Base-by-base conservation (phyloP, 1,139 yeast species). In the Lodderomyces theae region DNA sequence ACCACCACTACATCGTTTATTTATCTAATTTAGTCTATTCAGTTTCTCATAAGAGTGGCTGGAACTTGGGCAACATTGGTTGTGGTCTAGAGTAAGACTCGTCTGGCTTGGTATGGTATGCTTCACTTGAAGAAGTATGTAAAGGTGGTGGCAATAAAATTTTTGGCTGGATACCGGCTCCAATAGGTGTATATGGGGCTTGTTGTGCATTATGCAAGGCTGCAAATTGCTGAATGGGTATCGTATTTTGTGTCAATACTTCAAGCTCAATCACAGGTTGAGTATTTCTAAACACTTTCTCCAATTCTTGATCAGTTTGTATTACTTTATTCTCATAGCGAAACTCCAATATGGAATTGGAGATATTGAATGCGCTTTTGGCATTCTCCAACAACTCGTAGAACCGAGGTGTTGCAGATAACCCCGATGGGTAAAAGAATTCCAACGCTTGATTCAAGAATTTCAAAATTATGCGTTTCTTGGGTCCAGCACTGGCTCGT, bases 361-460 rank as follows among this genome's bases (percentile, higher is more conserved):
- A 48, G 56, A 50, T 76, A 64, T 76, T 74, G 58, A 86, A 86
- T 12, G 88, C 89, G 40, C 72, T 66, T 45, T 78, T 77, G 16
- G 86, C 87, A 56, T 86, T 86, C 42, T 83, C 86, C 16, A 85
- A 56, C 16, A 86, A 62, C 56, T 86, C 95, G 13, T 74, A 53
- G 43, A 77, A 66, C 5, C 85, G 79, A 5, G 90, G 95, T 2
- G 89, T 82, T 0, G 90, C 80, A 11, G 81, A 75, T 39, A 74
- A 74, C 19, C 63, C 57, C 4, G 77, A 72, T n/a, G 82, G 75
- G 57, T 73, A 86, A 4, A 78, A 71, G 51, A 86, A 80, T 40
- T 81, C 77, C 34, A 86, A 56, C 6, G 58, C 56, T 15, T 68
- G 61, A 4, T 69, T 56, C 11, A 69, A 51, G 63, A 84, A 61